Base-by-base conservation (phyloP, 2,329 filamentous ascomycete genomes). In the Dissoconium aciculare region DNA sequence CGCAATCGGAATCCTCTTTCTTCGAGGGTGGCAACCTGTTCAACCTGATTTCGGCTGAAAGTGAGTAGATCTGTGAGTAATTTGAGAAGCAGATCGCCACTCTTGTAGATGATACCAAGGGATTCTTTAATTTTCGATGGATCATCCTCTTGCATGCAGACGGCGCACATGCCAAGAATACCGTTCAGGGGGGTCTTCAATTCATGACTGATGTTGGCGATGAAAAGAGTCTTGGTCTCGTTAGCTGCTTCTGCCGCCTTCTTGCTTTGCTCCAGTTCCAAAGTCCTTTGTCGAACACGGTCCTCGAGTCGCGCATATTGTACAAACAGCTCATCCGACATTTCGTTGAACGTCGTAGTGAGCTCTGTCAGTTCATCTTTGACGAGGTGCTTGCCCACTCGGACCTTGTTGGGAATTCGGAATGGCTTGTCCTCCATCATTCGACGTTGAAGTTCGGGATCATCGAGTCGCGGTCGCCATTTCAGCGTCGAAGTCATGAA, bases 101-200 rank as follows among this genome's bases (percentile, higher is more conserved):
- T 87, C 54, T 85, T 89, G 57, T 92, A 93, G 11, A 94, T 74
- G 11, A 85, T 83, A 45, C 82, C 79, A 3, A 94, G 63, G 1
- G 80, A 89, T 43, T 83, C 72, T 52, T 84, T 83, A 39, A 93
- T 73, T 42, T 76, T 73, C 16, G 64, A 54, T 10, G 84, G 59
- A 45, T 92, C 82, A 29, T 84, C 75, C 52, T 93, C 84, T 40
- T 84, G 78, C 82, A 93, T 89, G 53, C 81, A 89, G 1, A 93
- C 78, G 0, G 83, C 79, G 44, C 78, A 85, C 78, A 94, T 89
- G 36, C 89, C 89, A 47, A 98, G 65, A 28, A 95, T 94, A 8
- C 87, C 89, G 49, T 95, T 95, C 34, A 95, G 66, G 0, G 89
- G 89, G 1, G 89, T 98, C 51, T 93, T 91, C 17, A 98, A 65